Conservation (phyloP, 345 rosid species). For the Gossypium ekmanianum region DNA sequence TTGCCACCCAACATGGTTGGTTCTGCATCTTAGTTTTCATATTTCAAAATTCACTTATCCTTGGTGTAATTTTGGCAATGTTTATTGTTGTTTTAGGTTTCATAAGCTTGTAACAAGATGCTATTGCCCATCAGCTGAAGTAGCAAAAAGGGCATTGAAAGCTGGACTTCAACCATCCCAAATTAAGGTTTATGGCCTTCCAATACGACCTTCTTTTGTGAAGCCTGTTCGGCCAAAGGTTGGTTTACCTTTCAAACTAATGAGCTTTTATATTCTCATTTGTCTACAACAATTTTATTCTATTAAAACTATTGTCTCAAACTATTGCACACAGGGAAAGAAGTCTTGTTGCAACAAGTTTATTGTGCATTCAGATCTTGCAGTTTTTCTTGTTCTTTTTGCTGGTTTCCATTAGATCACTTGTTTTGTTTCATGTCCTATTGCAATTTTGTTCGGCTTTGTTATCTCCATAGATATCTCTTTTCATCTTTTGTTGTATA, state of each 20-base stretch:
- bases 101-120: slow-evolving; percentile 99
- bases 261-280: neutral
- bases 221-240: slow-evolving; percentile 95
- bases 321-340: neutral
- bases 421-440: slow-evolving; percentile 4
- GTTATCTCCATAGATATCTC: neutral
- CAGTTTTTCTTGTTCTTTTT: neutral
- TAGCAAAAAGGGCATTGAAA: slow-evolving; percentile 78
- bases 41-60: slow-evolving; percentile 8
- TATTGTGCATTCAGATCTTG: too few species aligned
- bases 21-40: slow-evolving; percentile 5
- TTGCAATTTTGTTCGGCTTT: neutral
- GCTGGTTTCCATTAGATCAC: neutral
- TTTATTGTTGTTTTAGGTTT: slow-evolving; percentile 52
- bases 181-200: slow-evolving; percentile 94
- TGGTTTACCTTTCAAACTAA: slow-evolving; percentile 17
- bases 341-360: neutral
- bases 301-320: neutral
- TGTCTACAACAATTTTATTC: neutral
- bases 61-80: slow-evolving; percentile 15
- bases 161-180: slow-evolving; percentile 85
- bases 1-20: slow-evolving; percentile 97
- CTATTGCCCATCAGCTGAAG: slow-evolving; percentile 92
- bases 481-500: slow-evolving; percentile 3
- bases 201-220: slow-evolving; percentile 94